Conservation (phyloP, 2,329 filamentous ascomycete species). For the Xylariales sp. region DNA sequence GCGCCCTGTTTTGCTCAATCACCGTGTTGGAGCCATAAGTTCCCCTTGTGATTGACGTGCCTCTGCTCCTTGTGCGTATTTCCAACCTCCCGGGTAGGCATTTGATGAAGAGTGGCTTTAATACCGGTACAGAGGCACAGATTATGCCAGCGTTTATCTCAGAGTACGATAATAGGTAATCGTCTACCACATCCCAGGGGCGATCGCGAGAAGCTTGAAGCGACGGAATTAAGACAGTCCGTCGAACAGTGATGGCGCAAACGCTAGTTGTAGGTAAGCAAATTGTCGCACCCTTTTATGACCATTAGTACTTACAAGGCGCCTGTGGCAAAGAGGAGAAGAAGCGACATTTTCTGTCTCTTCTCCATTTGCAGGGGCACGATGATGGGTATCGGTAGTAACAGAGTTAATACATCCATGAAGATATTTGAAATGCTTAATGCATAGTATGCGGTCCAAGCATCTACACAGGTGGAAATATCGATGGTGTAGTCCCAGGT, state of each 20-base stretch:
- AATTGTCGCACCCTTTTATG: too few species aligned
- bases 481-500: slow-evolving; percentile 5
- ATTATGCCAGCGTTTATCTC: slow-evolving; percentile 8
- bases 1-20: slow-evolving; percentile 1
- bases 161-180: not conserved
- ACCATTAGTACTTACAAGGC: not conserved
- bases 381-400: slow-evolving; percentile 6
- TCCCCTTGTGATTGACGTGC: not conserved
- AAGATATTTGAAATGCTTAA: slow-evolving; percentile 7
- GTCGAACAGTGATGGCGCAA: slow-evolving; percentile 1
- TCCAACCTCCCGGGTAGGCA: slow-evolving; percentile 3
- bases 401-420: slow-evolving; percentile 3
- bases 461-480: slow-evolving; percentile 2
- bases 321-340: slow-evolving; percentile 5
- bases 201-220: not conserved
- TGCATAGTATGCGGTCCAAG: not conserved
- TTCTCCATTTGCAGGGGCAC: slow-evolving; percentile 2
- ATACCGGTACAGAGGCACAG: slow-evolving; percentile 9
- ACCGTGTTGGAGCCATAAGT: not conserved
- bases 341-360: slow-evolving; percentile 3
- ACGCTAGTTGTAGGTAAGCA: not conserved
- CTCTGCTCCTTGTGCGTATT: not conserved
- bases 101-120: slow-evolving; percentile 8
- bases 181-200: not conserved
- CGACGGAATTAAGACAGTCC: not conserved